Evolutionary conservation across 192 early-diverging fungal genomes (phyloP).

Genomic region (Entomortierella chlamydospora): DNA sequence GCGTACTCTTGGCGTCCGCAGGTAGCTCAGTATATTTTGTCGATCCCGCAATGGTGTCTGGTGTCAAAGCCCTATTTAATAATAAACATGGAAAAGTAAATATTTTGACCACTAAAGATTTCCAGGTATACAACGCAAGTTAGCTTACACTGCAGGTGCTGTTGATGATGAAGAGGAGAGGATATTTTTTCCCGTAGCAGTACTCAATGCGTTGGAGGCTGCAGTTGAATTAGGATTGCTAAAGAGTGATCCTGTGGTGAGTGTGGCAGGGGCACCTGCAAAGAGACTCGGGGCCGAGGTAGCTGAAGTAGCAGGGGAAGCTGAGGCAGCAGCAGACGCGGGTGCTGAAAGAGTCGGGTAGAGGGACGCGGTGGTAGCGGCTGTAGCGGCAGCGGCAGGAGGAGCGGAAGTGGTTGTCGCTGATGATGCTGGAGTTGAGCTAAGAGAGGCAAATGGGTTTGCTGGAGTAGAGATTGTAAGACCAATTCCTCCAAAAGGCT

Average conservation of each 20-base stretch:
- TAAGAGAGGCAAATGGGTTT: conserved; percentile 8
- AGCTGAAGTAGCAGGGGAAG: no score
- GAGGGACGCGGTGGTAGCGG: conserved; percentile 7
- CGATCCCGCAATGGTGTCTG: conserved; percentile 49
- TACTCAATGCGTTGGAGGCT: conserved; percentile 23
- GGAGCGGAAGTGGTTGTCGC: neutral
- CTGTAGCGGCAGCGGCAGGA: neutral
- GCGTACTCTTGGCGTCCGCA: conserved; percentile 41
- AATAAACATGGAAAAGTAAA: neutral
- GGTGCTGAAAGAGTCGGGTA: conserved; percentile 4
- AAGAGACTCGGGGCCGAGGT: conserved; percentile 24
- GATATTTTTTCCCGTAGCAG: conserved; percentile 15
- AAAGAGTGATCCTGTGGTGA: conserved; percentile 26
- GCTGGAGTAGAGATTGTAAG: conserved; percentile 2
- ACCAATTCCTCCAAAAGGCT: neutral
- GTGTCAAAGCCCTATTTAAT: conserved; percentile 27
- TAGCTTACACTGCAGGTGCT: conserved; percentile 10
- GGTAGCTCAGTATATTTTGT: conserved; percentile 55
- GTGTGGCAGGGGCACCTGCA: conserved; percentile 15
- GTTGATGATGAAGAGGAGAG: conserved; percentile 17
- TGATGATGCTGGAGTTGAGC: neutral
- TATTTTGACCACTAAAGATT: neutral
- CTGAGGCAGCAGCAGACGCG: neutral
- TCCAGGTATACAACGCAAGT: neutral
- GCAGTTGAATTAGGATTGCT: conserved; percentile 16